Percentiles rank a stretch among this genome's conserved stretches.
These are phyloP conservation scores for Gaertneriomyces semiglobifer DNA, from an alignment of 192 early-diverging fungal species.

Conservation along the genomic window DNA sequence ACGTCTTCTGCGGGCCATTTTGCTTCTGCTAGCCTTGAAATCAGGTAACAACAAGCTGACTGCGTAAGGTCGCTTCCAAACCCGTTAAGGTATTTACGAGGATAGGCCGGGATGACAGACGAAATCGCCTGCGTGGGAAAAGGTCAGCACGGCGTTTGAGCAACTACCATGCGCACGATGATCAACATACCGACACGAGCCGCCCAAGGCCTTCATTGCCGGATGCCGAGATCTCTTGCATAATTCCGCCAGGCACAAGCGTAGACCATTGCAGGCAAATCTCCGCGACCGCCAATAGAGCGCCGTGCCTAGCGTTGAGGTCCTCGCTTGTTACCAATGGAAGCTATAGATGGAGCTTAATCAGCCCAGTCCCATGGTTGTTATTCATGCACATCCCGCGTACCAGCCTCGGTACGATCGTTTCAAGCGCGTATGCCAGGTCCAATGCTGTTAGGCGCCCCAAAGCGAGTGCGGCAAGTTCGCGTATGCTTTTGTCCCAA, in stretches of 20 bases:
- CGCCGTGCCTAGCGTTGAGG: constrained; percentile 58
- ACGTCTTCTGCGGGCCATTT: constrained; percentile 34
- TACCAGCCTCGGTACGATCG: constrained; percentile 25
- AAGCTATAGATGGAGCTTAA: constrained; percentile 35
- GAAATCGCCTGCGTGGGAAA: constrained; percentile 28
- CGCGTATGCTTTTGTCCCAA: constrained; percentile 84
- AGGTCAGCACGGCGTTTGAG: no score
- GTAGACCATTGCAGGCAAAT: constrained; percentile 47
- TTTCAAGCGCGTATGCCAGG: constrained; percentile 18
- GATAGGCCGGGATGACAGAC: constrained; percentile 26
- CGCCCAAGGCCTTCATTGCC: no score
- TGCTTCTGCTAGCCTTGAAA: constrained; percentile 47
- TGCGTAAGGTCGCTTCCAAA: constrained; percentile 58
- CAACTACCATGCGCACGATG: no score
- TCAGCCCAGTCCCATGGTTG: not conserved
- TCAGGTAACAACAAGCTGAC: constrained; percentile 42
- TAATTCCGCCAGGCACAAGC: not conserved
- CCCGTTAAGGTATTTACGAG: constrained; percentile 44
- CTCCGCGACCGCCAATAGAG: constrained; percentile 58
- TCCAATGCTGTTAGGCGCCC: constrained; percentile 53
- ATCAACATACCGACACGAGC: no score
- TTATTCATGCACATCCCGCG: constrained; percentile 1
- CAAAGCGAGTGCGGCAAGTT: constrained; percentile 72
- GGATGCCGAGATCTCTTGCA: no score
- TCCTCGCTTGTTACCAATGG: constrained; percentile 42